These are phyloP conservation scores for Lepraria neglecta DNA, from an alignment of 495 filamentous ascomycete species.

Conservation along the genomic window DNA sequence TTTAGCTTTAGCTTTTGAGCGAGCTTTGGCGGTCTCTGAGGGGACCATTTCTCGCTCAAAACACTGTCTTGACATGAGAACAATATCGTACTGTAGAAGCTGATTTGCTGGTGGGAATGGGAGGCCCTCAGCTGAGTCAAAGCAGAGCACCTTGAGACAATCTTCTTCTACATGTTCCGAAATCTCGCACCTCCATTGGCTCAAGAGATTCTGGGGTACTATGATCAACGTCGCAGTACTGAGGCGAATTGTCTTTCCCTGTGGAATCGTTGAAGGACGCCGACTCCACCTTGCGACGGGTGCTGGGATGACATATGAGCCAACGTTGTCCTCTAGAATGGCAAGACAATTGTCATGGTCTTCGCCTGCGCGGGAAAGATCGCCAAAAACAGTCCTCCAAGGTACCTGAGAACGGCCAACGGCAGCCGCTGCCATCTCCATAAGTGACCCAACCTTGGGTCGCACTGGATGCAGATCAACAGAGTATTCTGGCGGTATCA, in stretches of 20 bases:
- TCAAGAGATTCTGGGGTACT: constrained; percentile 45
- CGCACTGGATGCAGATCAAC: constrained; percentile 39
- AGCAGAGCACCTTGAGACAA: constrained; percentile 56
- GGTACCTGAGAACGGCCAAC: constrained; percentile 59
- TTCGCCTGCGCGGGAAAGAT: constrained; percentile 32
- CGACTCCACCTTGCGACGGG: constrained; percentile 42
- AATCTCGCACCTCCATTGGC: constrained; percentile 55
- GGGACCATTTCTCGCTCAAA: constrained; percentile 55
- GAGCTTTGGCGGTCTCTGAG: constrained; percentile 7
- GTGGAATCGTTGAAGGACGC: constrained; percentile 38
- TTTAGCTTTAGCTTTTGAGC: constrained; percentile 2
- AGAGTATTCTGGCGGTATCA: constrained; percentile 57
- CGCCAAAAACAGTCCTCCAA: constrained; percentile 58
- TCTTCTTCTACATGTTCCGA: constrained; percentile 56
- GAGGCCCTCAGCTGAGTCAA: constrained; percentile 37
- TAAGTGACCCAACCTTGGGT: constrained; percentile 44
- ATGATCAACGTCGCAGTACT: constrained; percentile 59
- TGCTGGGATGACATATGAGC: constrained; percentile 49
- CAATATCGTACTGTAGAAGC: constrained; percentile 65
- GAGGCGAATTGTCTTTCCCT: constrained; percentile 50
- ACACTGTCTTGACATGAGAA: constrained; percentile 67
- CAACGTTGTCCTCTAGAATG: constrained; percentile 49
- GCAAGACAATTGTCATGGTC: constrained; percentile 45
- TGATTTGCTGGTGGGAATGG: constrained; percentile 51
- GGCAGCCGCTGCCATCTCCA: constrained; percentile 67